Conservation (phyloP, 176 grass and related monocot species). For the Microstegium vimineum region DNA sequence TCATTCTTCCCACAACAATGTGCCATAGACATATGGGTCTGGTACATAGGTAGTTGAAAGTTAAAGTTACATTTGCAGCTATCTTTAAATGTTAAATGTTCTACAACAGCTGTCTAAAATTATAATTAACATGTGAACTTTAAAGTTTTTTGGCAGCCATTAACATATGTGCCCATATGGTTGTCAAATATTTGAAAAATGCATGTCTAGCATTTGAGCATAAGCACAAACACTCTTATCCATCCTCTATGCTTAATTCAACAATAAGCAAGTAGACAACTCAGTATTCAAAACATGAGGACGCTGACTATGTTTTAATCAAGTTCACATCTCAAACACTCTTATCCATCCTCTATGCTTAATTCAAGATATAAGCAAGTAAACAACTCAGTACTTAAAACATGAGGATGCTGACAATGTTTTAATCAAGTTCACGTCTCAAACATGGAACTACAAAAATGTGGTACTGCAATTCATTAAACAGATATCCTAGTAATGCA, state of each 20-base stretch:
- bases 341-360: too few species aligned
- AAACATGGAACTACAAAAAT: neutral
- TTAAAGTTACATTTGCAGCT: neutral
- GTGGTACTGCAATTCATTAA: neutral
- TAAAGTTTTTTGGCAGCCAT: neutral
- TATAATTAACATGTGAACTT: neutral
- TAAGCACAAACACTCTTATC: neutral
- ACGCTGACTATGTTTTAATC: constrained; percentile 1
- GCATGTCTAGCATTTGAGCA: neutral
- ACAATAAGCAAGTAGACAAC: neutral
- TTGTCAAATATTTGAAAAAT: neutral
- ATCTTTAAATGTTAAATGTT: neutral
- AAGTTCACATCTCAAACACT: neutral
- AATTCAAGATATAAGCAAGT: too few species aligned
- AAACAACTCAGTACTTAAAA: too few species aligned
- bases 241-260: neutral
- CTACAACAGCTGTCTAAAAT: neutral
- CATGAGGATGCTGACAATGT: too few species aligned
- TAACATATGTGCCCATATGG: neutral
- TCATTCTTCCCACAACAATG: neutral
- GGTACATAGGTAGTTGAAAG: neutral
- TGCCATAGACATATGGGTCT: neutral
- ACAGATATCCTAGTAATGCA: neutral
- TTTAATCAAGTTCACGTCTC: too few species aligned
- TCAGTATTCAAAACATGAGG: neutral